A percentile compares a stretch with the other conserved stretches of the same genome.
phyloP scores from a whole-genome alignment of 495 filamentous ascomycete species.

The Podospora fimiseda region DNA sequence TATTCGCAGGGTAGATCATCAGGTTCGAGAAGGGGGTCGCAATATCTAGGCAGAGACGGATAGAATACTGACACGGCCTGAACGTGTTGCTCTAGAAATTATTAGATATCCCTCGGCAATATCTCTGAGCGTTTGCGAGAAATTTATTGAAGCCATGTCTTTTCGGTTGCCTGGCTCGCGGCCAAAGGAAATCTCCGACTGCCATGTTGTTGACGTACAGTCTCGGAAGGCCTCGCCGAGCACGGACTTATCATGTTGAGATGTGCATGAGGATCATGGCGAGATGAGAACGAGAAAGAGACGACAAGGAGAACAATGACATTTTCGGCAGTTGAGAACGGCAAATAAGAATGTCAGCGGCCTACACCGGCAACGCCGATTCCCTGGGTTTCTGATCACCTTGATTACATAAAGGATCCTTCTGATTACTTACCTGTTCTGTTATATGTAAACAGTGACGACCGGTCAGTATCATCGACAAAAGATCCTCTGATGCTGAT shows the following conservation, averaged over 20 bases:
- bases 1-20: neutral
- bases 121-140: too few relatives aligned
- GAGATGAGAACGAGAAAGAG: neutral
- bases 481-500: constrained; percentile 5
- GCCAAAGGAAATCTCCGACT: neutral
- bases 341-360: neutral
- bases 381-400: constrained; percentile 7
- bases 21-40: too few relatives aligned
- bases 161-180: too few relatives aligned
- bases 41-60: too few relatives aligned
- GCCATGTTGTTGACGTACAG: too few relatives aligned
- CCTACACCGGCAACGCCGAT: constrained; percentile 11
- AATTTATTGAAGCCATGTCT: too few relatives aligned
- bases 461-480: constrained; percentile 12
- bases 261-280: constrained; percentile 3
- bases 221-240: too few relatives aligned
- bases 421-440: neutral
- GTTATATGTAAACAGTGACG: neutral
- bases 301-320: neutral
- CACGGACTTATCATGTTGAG: too few relatives aligned
- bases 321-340: constrained; percentile 4
- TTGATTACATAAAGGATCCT: neutral
- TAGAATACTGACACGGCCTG: neutral
- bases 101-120: too few relatives aligned
- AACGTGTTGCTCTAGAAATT: too few relatives aligned